Conservation (phyloP, 2,329 filamentous ascomycete genomes). For the Nannizzia gypsea region DNA sequence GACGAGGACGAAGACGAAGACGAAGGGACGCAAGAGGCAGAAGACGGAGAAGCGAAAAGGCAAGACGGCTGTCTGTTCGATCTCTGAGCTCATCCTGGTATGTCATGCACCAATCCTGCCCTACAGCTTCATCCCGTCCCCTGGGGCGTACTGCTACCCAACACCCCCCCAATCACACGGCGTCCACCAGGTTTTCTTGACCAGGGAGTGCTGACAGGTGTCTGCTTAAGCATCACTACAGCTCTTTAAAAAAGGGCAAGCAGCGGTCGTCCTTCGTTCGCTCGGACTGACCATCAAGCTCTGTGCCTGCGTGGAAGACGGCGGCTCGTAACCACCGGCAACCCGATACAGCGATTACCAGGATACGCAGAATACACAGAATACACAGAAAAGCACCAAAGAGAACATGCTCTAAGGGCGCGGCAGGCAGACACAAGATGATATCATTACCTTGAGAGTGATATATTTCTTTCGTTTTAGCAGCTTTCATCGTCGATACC, state of each 20-base stretch:
- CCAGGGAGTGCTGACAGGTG: background rate
- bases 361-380: background rate
- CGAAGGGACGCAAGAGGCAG: background rate
- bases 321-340: background rate
- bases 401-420: background rate
- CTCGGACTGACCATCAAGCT: background rate
- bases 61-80: background rate
- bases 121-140: background rate
- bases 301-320: background rate
- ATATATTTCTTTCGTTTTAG: background rate
- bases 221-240: background rate
- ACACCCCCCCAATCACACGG: conserved; percentile 5
- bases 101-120: conserved; percentile 2
- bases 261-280: background rate
- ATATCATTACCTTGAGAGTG: background rate
- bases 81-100: background rate
- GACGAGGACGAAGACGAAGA: background rate
- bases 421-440: background rate
- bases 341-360: background rate
- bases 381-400: background rate
- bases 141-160: conserved; percentile 13
- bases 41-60: background rate
- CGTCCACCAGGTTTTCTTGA: background rate
- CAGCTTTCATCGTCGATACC: background rate
- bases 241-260: background rate